Conservation (phyloP, 495 filamentous ascomycete genomes). For the Durotheca rogersii region DNA sequence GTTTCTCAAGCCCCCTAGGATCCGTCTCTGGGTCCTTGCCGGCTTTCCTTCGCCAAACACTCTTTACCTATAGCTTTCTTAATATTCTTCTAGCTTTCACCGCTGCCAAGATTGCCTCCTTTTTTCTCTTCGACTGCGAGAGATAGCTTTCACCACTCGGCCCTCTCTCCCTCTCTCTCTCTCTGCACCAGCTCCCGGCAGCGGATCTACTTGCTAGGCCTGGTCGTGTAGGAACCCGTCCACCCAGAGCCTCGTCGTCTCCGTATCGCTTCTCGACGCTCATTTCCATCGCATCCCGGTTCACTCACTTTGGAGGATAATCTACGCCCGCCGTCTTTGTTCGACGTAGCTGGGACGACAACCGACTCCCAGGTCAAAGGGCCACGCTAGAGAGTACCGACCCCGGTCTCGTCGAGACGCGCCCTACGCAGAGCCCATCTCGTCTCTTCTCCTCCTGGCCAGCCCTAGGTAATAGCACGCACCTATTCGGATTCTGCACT, state of each 20-base stretch:
- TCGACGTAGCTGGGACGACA: slow-evolving; percentile 32
- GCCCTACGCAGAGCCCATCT: slow-evolving; percentile 1
- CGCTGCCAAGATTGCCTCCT: slow-evolving; percentile 21
- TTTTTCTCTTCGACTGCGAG: slow-evolving; percentile 10
- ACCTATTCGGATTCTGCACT: slow-evolving; percentile 19
- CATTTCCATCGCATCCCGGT: slow-evolving; percentile 37
- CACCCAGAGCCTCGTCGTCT: slow-evolving; percentile 29
- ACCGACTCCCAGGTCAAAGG: slow-evolving; percentile 29
- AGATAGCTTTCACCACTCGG: slow-evolving; percentile 9
- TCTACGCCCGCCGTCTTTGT: slow-evolving; percentile 36
- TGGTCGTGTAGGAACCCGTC: slow-evolving; percentile 8
- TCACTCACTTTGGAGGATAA: slow-evolving; percentile 40
- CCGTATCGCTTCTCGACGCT: slow-evolving; percentile 31
- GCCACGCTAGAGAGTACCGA: slow-evolving; percentile 9
- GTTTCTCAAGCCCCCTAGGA: slow-evolving; percentile 24
- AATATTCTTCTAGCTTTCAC: slow-evolving; percentile 36
- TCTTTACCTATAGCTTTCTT: slow-evolving; percentile 41
- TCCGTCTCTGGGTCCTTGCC: slow-evolving; percentile 31
- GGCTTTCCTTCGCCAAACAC: slow-evolving; percentile 38
- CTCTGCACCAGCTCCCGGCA: slow-evolving; percentile 16
- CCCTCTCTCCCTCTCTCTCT: no score
- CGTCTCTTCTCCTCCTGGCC: slow-evolving; percentile 15
- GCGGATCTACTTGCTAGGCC: slow-evolving; percentile 6
- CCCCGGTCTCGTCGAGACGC: slow-evolving; percentile 11
- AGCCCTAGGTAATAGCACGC: slow-evolving; percentile 24